Evolutionary conservation across 2,329 filamentous ascomycete species (phyloP), one percentile per base, ranked within the genome.

Genomic region (Arthrinium phaeospermum): DNA sequence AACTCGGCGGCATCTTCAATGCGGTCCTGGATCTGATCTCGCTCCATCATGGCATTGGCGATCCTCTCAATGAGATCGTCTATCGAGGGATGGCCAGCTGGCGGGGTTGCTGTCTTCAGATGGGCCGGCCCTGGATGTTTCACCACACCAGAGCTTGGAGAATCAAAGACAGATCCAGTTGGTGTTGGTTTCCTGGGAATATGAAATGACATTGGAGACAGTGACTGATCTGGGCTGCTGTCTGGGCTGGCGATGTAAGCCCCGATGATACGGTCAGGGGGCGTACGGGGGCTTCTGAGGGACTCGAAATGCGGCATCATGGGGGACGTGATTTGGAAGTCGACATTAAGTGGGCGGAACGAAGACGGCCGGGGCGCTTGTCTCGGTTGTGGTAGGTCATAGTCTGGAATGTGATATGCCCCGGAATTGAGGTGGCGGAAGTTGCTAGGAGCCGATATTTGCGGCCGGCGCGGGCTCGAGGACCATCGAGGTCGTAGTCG

Each of bases 1-100:
- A 89, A 86, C 82, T 91, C 88, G 34, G 91, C 86, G 30, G 89
- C 83, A 69, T 88, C 85, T 70, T 92, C 88, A 70, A 92, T 91
- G 75, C 90, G 85, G 72, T 85, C 86, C 79, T 92, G 85, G 61
- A 91, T 80, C 71, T 82, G 83, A 71, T 92, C 90, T 74, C 89
- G 83, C 77, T 92, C 90, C 71, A 88, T 81, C 82, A 91, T 86
- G 68, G 87, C 88, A 73, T 82, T 85, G 44, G 88, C 89, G 64
- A 91, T 87, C 57, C 88, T 84, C 74, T 88, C 86, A 69, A 88
- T 86, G 71, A 90, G 86, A 19, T 79, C 79, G 41, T 90, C 86
- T 73, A 88, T 83, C 72, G 84, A 84, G 5, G 86, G 75, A 34
- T 74, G 73, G 10, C 76, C 71, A 27, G 70, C 64, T 12, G 73